phyloP scores from a whole-genome alignment of 129 eudicot genomes.

The Flaveria bidentis region DNA sequence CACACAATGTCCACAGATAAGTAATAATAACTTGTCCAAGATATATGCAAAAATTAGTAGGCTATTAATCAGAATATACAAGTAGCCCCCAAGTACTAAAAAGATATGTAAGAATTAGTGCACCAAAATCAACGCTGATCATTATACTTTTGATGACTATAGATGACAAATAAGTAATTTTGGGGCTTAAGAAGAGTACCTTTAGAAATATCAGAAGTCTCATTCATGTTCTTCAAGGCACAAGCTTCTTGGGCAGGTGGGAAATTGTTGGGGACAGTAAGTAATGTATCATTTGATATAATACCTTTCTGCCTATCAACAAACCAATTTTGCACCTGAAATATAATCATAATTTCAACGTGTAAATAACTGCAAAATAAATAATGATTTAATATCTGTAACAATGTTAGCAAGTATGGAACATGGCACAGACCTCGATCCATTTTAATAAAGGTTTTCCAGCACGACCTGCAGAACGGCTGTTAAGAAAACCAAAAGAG shows the following conservation, averaged over 20 bases:
- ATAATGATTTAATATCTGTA: neutral
- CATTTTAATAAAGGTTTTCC: constrained; percentile 79
- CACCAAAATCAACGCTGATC: neutral
- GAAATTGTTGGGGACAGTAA: constrained; percentile 19
- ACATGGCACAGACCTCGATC: constrained; percentile 56
- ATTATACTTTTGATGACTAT: neutral
- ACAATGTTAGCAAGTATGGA: neutral
- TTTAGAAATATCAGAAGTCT: constrained; percentile 31
- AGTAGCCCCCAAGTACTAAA: neutral
- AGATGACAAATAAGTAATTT: constrained; percentile 4
- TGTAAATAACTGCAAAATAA: constrained; percentile 15
- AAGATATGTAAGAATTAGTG: neutral
- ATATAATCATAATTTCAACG: neutral
- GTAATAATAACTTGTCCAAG: neutral
- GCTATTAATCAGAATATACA: neutral
- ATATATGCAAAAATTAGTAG: neutral
- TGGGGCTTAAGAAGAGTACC: constrained; percentile 33
- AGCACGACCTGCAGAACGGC: constrained; percentile 69
- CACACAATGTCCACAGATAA: neutral
- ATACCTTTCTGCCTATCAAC: constrained; percentile 43
- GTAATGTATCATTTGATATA: constrained; percentile 39
- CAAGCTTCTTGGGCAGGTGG: constrained; percentile 40
- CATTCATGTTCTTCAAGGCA: constrained; percentile 35
- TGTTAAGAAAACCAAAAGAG: constrained; percentile 35
- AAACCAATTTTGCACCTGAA: constrained; percentile 72